Base-by-base conservation (phyloP, 176 grass and related monocot species). In the Eleusine coracana region DNA sequence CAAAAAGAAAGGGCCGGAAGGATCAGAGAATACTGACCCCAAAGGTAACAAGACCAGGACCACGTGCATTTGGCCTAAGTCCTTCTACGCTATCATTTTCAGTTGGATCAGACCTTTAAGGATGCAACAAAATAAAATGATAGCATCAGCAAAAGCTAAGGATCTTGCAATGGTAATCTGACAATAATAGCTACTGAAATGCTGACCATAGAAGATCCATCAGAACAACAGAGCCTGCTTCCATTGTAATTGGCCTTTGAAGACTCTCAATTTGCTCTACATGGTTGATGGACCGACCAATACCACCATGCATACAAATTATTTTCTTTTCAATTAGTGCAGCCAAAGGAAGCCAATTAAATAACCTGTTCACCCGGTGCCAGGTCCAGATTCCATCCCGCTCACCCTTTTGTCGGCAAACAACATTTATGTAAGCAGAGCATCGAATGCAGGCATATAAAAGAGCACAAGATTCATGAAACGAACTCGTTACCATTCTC, bases 231-330 rank as follows among this genome's bases (percentile, higher is more conserved):
- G 93, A 99, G 83, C 96, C 96, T 72, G 96, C 93, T 89, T 99
- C 96, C 96, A 99, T 99, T 18, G 93, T 90, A 68, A 99, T 96
- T 12, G 96, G 96, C 76, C 93, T 89, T 71, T 99, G 92, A 66
- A 99, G 90, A 87, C 85, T 96, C 70, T 96, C 93, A 49, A 99
- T 99, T 88, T 99, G 96, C 80, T 99, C 96, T 46, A 99, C 76
- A 80, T 99, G 96, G 78, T 99, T 99, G 68, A 99, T 99, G 56
- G 96, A 99, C 48, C 96, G 87, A 29, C 96, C 96, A 66, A 99
- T 99, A 44, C 96, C 96, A 88, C 96, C 96, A 87, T 99, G 96
- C 96, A 99, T 99, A 80, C 96, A 96, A 10, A 99, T 99, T 85
- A 99, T 99, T 84, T 99, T 96, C 84, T 93, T 93, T 81, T 99